Percentiles rank a stretch among this genome's conserved stretches.
These are phyloP conservation scores for Bipolaris oryzae DNA, from an alignment of 2,329 filamentous ascomycete species.

Conservation along the genomic window DNA sequence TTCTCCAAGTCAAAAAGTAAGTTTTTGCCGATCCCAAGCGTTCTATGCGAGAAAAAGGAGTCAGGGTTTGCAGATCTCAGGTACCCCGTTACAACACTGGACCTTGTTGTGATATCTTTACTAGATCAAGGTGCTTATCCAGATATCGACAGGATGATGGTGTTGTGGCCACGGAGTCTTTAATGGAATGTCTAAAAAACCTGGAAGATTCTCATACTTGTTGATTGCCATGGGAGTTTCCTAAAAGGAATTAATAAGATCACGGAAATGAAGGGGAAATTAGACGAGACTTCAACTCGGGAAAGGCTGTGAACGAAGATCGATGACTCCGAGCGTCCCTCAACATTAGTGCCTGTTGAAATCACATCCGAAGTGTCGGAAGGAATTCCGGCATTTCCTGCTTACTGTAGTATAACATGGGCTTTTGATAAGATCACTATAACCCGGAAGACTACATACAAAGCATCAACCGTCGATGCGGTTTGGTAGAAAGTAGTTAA, in stretches of 20 bases:
- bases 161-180: not conserved
- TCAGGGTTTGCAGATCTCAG: not conserved
- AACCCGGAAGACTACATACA: no score
- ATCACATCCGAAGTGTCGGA: no score
- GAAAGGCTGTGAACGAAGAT: not conserved
- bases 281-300: not conserved
- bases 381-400: no score
- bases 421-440: no score
- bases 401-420: no score
- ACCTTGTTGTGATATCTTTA: no score
- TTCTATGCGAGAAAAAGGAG: slow-evolving; percentile 1
- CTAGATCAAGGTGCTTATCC: not conserved
- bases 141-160: not conserved
- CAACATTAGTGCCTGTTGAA: no score
- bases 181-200: not conserved
- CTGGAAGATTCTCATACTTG: not conserved
- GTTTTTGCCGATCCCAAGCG: not conserved
- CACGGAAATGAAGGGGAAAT: no score
- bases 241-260: not conserved
- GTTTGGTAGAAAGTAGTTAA: no score
- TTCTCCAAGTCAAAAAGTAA: slow-evolving; percentile 1
- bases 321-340: no score
- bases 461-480: no score
- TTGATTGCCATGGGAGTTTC: not conserved
- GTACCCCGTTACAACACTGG: no score